Evolutionary conservation across 106 monocot genomes (phyloP).

Genomic region (Agapanthus africanus): DNA sequence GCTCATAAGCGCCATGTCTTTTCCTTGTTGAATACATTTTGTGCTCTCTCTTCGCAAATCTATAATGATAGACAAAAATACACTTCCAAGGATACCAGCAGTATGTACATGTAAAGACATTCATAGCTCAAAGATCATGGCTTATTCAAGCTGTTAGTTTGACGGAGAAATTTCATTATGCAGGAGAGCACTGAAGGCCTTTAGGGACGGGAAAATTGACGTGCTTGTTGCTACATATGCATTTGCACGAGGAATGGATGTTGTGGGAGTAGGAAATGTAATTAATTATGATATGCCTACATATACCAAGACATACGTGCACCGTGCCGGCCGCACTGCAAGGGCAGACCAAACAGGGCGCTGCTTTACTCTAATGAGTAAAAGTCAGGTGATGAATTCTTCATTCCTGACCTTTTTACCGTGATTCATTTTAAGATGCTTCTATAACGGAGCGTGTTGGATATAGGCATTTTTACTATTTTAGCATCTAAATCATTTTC

Average conservation of each 20-base stretch:
- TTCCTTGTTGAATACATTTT: too few species aligned
- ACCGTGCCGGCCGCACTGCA: constrained; percentile 92
- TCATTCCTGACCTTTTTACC: background rate
- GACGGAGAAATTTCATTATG: background rate
- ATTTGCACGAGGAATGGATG: constrained; percentile 94
- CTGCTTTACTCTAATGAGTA: constrained; percentile 84
- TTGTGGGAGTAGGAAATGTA: constrained; percentile 78
- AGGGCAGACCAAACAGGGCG: constrained; percentile 64
- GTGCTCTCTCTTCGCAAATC: too few species aligned
- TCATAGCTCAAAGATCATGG: background rate
- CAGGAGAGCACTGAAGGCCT: constrained; percentile 74
- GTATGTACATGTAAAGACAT: background rate
- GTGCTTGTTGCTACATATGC: constrained; percentile 86
- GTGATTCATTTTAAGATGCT: background rate
- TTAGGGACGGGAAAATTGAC: constrained; percentile 67
- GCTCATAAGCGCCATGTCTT: background rate
- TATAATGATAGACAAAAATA: background rate
- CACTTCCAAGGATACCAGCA: background rate
- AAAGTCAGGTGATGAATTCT: constrained; percentile 54
- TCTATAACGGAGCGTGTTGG: background rate
- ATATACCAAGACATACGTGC: constrained; percentile 79
- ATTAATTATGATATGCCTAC: constrained; percentile 91
- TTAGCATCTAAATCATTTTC: background rate
- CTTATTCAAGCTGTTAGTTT: background rate
- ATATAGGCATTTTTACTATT: too few species aligned